Evolutionary conservation across 106 monocot genomes (phyloP).

Genomic region (Chionographis japonica): DNA sequence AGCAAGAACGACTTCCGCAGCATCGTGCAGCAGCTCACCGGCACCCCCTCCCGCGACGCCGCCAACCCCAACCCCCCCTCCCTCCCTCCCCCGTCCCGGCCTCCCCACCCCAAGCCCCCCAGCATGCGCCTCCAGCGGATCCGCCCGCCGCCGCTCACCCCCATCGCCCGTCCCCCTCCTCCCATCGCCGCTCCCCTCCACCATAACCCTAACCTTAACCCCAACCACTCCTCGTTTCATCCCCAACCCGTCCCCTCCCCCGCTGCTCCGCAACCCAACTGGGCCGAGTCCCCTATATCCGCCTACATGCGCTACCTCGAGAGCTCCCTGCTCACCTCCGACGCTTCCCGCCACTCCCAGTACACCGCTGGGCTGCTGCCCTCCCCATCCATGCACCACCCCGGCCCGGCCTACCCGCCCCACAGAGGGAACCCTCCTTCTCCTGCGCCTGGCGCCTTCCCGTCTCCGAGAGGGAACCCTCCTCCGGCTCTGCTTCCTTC

Average conservation of each 20-base stretch:
- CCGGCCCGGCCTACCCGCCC: constrained; percentile 20
- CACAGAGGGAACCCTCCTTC: constrained; percentile 1
- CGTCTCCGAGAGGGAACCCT: constrained; percentile 17
- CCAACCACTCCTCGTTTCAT: background rate
- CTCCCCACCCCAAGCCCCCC: constrained; percentile 27
- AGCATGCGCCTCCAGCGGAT: constrained; percentile 66
- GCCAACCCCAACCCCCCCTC: background rate
- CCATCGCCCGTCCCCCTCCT: constrained; percentile 31
- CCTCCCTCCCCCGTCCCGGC: constrained; percentile 13
- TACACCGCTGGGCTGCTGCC: constrained; percentile 7
- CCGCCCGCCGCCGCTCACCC: constrained; percentile 59
- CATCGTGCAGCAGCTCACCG: constrained; percentile 77
- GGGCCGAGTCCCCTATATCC: constrained; percentile 56
- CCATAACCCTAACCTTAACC: constrained; percentile 18
- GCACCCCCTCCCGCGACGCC: constrained; percentile 45
- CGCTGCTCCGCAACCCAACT: constrained; percentile 7
- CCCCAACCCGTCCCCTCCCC: constrained; percentile 2
- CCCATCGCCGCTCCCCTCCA: constrained; percentile 13
- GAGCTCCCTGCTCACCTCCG: constrained; percentile 42
- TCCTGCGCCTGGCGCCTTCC: constrained; percentile 20
- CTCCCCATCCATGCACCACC: background rate
- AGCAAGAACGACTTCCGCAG: constrained; percentile 31
- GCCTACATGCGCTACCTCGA: constrained; percentile 81
- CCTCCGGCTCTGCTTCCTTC: constrained; percentile 14
- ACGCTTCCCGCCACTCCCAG: constrained; percentile 1